These are phyloP conservation scores for Gossypium thurberi DNA, from an alignment of 345 rosid species.

Conservation along the genomic window DNA sequence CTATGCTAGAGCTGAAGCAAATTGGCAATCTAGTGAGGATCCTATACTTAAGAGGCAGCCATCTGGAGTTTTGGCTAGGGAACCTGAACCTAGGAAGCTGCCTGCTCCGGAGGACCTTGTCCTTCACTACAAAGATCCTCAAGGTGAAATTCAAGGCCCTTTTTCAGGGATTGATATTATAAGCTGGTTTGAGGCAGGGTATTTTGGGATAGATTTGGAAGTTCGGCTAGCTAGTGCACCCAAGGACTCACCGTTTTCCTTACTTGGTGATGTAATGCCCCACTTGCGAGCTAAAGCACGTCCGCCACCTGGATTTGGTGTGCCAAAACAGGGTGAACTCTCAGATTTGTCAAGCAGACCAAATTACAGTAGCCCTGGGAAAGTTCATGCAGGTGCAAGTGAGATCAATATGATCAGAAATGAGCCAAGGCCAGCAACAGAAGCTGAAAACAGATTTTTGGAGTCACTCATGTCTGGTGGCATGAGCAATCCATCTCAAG, in stretches of 20 bases:
- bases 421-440: conserved; percentile 54
- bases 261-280: conserved; percentile 96
- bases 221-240: conserved; percentile 67
- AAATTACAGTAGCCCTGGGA: conserved; percentile 43
- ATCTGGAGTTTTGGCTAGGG: conserved; percentile 55
- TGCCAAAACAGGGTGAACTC: conserved; percentile 53
- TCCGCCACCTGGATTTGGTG: conserved; percentile 94
- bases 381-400: conserved; percentile 30
- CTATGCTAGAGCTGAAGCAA: conserved; percentile 46
- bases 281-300: conserved; percentile 91
- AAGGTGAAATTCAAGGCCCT: conserved; percentile 90
- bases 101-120: conserved; percentile 65
- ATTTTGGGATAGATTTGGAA: conserved; percentile 85
- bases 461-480: conserved; percentile 81
- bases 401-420: conserved; percentile 48
- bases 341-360: conserved; percentile 43
- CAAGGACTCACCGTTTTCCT: conserved; percentile 56
- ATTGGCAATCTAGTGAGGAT: conserved; percentile 50
- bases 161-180: conserved; percentile 80
- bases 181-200: conserved; percentile 46
- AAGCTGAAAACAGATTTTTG: conserved; percentile 85
- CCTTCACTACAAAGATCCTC: conserved; percentile 87
- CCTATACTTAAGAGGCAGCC: conserved; percentile 49
- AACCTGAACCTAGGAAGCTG: conserved; percentile 60
- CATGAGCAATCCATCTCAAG: conserved; percentile 36